Evolutionary conservation across 768 basidiomycete species (phyloP).

Genomic region (Lentinula sp.): DNA sequence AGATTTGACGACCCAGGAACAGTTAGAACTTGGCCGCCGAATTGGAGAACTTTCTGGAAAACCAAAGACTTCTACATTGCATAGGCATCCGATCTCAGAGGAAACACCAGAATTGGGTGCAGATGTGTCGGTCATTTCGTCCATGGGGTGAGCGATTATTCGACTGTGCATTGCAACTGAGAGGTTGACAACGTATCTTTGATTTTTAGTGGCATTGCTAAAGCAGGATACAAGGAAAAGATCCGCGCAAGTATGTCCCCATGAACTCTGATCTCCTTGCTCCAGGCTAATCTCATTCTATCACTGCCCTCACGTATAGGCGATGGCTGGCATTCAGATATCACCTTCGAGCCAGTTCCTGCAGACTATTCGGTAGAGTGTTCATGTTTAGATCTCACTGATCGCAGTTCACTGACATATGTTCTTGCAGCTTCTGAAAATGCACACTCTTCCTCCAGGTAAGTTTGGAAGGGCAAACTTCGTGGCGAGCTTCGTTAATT

Average conservation of each 20-base stretch:
- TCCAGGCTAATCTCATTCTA: too few relatives aligned
- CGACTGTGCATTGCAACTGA: not conserved
- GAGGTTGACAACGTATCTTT: not conserved
- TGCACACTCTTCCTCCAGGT: slow-evolving; percentile 33
- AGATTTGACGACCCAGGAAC: slow-evolving; percentile 41
- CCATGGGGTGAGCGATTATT: slow-evolving; percentile 25
- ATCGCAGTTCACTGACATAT: not conserved
- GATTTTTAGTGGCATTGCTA: slow-evolving; percentile 28
- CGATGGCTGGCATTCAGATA: slow-evolving; percentile 48
- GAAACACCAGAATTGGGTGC: slow-evolving; percentile 42
- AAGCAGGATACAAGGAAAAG: slow-evolving; percentile 22
- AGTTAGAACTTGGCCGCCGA: slow-evolving; percentile 41
- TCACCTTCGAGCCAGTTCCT: slow-evolving; percentile 56
- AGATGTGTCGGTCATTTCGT: slow-evolving; percentile 50
- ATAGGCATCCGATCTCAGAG: slow-evolving; percentile 52
- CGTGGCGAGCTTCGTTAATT: not conserved
- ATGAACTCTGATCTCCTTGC: not conserved
- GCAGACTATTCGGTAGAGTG: slow-evolving; percentile 46
- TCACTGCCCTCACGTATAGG: not conserved
- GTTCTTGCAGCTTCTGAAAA: slow-evolving; percentile 27
- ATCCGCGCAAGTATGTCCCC: slow-evolving; percentile 29
- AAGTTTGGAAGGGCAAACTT: not conserved
- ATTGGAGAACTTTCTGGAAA: slow-evolving; percentile 46
- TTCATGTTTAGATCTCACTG: not conserved
- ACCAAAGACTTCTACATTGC: slow-evolving; percentile 40